These are phyloP conservation scores for Cercospora sesami DNA, from an alignment of 2,329 filamentous ascomycete genomes.

Conservation along the genomic window DNA sequence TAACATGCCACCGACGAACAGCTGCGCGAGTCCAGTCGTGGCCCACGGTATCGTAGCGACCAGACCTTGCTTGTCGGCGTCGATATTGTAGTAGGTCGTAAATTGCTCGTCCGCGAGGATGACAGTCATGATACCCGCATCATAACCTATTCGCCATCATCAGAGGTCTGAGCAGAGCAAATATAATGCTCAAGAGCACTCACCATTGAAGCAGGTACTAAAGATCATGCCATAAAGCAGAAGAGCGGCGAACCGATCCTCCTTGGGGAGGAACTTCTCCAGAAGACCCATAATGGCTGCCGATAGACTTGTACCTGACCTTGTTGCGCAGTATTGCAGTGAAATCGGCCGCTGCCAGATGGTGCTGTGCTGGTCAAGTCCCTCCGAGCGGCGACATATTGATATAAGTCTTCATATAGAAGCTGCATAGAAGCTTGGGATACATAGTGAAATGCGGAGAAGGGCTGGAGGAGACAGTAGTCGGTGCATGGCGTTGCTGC, in stretches of 20 bases:
- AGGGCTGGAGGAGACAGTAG: slow-evolving; percentile 2
- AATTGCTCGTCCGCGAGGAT: slow-evolving; percentile 49
- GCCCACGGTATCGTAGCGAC: slow-evolving; percentile 48
- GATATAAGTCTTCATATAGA: slow-evolving; percentile 1
- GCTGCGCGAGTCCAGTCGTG: slow-evolving; percentile 44
- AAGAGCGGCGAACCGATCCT: slow-evolving; percentile 44
- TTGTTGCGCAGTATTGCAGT: neutral
- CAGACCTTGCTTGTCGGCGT: slow-evolving; percentile 40
- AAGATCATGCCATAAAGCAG: slow-evolving; percentile 46
- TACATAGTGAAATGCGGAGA: slow-evolving; percentile 11
- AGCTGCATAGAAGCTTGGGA: neutral
- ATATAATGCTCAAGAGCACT: too few relatives aligned
- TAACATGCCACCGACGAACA: slow-evolving; percentile 44
- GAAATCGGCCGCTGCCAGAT: neutral
- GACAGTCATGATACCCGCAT: slow-evolving; percentile 48
- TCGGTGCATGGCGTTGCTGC: neutral
- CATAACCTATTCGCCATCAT: slow-evolving; percentile 33
- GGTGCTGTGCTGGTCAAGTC: neutral
- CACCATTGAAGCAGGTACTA: slow-evolving; percentile 46
- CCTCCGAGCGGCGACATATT: neutral
- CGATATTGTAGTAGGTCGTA: slow-evolving; percentile 44
- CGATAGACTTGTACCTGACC: neutral
- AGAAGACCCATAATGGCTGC: slow-evolving; percentile 35
- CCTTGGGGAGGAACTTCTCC: slow-evolving; percentile 42
- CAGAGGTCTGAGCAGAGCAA: neutral